Base-by-base conservation (phyloP, 305 asterid genomes). In the Rubia tinctorum region DNA sequence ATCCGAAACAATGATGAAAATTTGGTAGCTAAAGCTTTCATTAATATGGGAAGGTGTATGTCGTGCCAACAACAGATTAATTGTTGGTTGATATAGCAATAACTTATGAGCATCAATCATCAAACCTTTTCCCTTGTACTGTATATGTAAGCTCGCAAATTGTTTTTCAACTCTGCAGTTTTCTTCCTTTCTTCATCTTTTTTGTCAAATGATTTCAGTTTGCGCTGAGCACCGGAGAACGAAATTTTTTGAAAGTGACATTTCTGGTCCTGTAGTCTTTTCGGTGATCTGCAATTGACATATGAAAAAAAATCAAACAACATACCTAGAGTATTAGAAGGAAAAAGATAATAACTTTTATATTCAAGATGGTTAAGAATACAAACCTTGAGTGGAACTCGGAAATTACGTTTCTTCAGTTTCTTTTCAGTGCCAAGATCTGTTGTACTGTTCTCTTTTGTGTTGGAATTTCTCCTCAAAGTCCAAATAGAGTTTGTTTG, bases 81-180 rank as follows among this genome's bases (percentile, higher is more conserved):
- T 22, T 20, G 40, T 4, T 9, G 22, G 20, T 20, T 22, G 20
- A 68, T 40, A 43, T 37, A 67, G 42, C 34, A 43, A 67, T n/a
- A 42, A 11, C 8, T 15, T 20, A 43, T 4, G 56, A 43, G 55
- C 18, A 66, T 18, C 70, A 43, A 14, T 61, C 68, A 2, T 55
- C 81, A 56, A 79, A 89, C 99, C 94, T 95, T 92, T 82, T 95
- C 98, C 83, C 88, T 95, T 23, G 97, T 92, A 73, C 95, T 88
- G 87, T 95, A 95, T 66, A 95, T 92, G 89, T 91, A 95, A 67
- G 92, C 94, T 83, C 92, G 97, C 82, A 95, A 87, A 85, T 80
- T 86, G 81, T 95, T 95, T 90, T 95, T 95, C 89, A 95, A 73
- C 79, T 95, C 99, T 69, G 98, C 98, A 2, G 99, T 93, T 79